Evolutionary conservation across 148 eudicot genomes (phyloP), one percentile per base, ranked within the genome.

Genomic region (Linanthus parryae): DNA sequence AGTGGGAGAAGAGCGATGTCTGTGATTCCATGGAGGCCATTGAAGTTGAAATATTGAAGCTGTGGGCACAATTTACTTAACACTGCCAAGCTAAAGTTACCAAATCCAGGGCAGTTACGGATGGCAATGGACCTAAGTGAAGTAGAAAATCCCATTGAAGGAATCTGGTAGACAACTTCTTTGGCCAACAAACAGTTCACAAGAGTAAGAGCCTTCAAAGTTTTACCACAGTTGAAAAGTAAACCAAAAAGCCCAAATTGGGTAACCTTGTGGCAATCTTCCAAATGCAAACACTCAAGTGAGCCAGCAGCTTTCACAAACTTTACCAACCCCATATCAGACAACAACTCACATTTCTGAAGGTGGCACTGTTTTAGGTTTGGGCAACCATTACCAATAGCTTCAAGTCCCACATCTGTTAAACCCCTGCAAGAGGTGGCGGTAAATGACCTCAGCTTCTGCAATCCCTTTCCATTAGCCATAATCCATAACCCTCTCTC

Each of bases 401-500:
- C 74, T 64, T 79, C 95, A 20, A 86, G 62, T n/a, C 84, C 79
- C 21, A 73, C 21, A 72, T 91, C 97, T 21, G 95, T 78, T 15
- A 91, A 75, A 62, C 97, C 95, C 5, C 51, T 60, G 74, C 97
- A 92, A 14, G 87, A 73, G 24, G 53, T 33, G 17, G 84, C 48
- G 1, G 66, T 50, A 23, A 82, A 63, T 10, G 85, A 74, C 67
- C 55, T 81, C 62, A 92, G 76, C 42, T 74, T 71, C 19, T 78
- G 86, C 59, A 86, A 67, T 48, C 95, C 94, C 40, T 74, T 69
- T 36, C 80, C 80, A 52, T 63, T 78, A 22, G 92, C 97, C 97
- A 86, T 83, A 23, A 79, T 88, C 95, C 97, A 92, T 65, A 92
- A 87, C 50, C 98, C 98, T 67, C 61, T 77, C 59, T 87, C 98